These are phyloP conservation scores for Solanum appendiculatum DNA, from an alignment of 257 asterid genomes.

Conservation along the genomic window DNA sequence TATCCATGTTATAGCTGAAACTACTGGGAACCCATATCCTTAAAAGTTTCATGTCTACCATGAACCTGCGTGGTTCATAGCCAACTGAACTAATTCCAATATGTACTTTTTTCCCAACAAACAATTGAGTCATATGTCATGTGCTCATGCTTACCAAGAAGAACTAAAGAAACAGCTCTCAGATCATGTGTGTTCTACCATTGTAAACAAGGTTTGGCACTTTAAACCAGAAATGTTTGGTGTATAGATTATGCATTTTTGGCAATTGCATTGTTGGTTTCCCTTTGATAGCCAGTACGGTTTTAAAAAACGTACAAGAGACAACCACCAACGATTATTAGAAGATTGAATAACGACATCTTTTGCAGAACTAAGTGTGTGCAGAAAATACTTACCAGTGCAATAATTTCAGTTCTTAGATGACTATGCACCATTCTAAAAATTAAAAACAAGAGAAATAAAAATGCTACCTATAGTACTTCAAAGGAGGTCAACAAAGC, in stretches of 20 bases:
- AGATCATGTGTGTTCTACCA: neutral
- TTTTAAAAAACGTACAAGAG: neutral
- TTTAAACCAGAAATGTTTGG: neutral
- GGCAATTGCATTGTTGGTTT: neutral
- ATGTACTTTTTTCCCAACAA: neutral
- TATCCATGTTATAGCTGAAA: neutral
- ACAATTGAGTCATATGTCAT: neutral
- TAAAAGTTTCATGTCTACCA: neutral
- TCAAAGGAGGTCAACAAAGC: neutral
- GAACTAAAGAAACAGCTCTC: neutral
- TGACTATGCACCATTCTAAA: neutral
- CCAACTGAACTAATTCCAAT: neutral
- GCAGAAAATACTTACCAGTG: neutral
- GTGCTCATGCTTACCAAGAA: neutral
- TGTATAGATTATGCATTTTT: neutral
- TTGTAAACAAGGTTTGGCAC: neutral
- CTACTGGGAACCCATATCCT: neutral
- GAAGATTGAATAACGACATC: neutral
- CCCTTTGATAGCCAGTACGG: neutral
- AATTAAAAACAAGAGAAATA: neutral
- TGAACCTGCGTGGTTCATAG: neutral
- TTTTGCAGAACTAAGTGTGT: neutral
- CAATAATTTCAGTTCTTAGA: neutral
- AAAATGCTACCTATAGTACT: neutral
- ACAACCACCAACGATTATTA: neutral